Evolutionary conservation across 768 basidiomycete genomes (phyloP).

Genomic region (Kwoniella newhampshirensis): DNA sequence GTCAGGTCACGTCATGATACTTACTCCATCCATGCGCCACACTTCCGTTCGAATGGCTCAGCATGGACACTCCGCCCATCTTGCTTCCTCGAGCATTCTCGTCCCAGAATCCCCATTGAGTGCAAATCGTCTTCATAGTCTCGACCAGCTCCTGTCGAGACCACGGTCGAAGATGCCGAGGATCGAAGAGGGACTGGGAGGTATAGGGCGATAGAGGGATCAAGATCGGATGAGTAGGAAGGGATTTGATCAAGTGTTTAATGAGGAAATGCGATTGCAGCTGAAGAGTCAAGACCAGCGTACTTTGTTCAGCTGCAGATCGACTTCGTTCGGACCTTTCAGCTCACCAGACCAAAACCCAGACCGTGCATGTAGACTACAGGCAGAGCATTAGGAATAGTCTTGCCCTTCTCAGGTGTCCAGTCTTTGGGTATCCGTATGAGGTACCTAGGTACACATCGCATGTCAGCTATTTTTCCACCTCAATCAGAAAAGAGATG

Average conservation of each 20-base stretch:
- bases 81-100: constrained; percentile 14
- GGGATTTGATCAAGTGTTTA: constrained; percentile 47
- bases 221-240: constrained; percentile 71
- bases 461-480: too few species aligned
- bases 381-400: constrained; percentile 57
- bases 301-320: too few species aligned
- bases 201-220: constrained; percentile 80
- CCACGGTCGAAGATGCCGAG: constrained; percentile 69
- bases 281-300: constrained; percentile 9
- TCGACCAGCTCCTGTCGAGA: constrained; percentile 63
- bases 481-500: neutral
- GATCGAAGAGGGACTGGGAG: constrained; percentile 80
- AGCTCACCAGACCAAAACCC: constrained; percentile 65
- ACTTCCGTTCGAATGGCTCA: constrained; percentile 88
- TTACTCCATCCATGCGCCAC: constrained; percentile 78
- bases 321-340: neutral
- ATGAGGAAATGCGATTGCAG: constrained; percentile 64
- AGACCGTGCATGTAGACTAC: constrained; percentile 85
- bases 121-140: constrained; percentile 62
- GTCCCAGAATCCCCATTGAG: constrained; percentile 66
- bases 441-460: constrained; percentile 64
- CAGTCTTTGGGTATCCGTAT: constrained; percentile 69
- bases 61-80: constrained; percentile 65
- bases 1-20: constrained; percentile 8
- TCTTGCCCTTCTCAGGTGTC: constrained; percentile 61